Evolutionary conservation across 495 filamentous ascomycete species (phyloP).

Genomic region (Penicillium psychrofluorescens): DNA sequence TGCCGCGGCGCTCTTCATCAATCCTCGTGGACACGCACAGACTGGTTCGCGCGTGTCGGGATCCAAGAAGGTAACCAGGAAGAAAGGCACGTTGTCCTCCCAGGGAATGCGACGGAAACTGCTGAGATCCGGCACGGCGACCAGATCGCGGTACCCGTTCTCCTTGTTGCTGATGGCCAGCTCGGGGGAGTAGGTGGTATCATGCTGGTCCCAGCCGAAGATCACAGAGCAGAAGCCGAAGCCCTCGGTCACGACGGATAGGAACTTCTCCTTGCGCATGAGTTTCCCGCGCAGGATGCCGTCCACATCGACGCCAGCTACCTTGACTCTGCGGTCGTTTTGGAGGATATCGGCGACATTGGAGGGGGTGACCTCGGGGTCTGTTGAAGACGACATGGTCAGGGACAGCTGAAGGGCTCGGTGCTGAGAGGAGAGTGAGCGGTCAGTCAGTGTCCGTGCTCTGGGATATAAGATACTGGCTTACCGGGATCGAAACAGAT

Average conservation of each 20-base stretch:
- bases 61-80: conserved; percentile 79
- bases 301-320: conserved; percentile 88
- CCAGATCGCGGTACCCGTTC: conserved; percentile 86
- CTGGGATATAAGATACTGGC: too few species aligned
- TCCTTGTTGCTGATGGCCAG: conserved; percentile 84
- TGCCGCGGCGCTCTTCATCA: conserved; percentile 61
- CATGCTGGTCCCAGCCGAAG: conserved; percentile 99
- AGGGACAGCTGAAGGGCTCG: too few species aligned
- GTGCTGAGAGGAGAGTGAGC: too few species aligned
- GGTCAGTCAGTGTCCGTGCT: too few species aligned
- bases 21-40: conserved; percentile 73
- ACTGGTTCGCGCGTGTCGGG: conserved; percentile 49
- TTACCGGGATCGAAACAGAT: too few species aligned
- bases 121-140: conserved; percentile 74
- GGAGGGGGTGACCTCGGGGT: conserved; percentile 45
- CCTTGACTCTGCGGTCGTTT: conserved; percentile 79
- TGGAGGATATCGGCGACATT: conserved; percentile 55
- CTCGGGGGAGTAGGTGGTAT: conserved; percentile 78
- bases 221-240: conserved; percentile 97
- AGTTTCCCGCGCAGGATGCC: conserved; percentile 88
- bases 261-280: conserved; percentile 92
- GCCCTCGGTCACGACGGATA: conserved; percentile 71
- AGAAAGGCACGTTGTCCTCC: conserved; percentile 91
- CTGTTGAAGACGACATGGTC: conserved; percentile 9
- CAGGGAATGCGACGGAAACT: conserved; percentile 89